Evolutionary conservation across 1,139 yeast species (phyloP), one percentile per base, ranked within the genome.

Genomic region (Suhomyces choctaworum): DNA sequence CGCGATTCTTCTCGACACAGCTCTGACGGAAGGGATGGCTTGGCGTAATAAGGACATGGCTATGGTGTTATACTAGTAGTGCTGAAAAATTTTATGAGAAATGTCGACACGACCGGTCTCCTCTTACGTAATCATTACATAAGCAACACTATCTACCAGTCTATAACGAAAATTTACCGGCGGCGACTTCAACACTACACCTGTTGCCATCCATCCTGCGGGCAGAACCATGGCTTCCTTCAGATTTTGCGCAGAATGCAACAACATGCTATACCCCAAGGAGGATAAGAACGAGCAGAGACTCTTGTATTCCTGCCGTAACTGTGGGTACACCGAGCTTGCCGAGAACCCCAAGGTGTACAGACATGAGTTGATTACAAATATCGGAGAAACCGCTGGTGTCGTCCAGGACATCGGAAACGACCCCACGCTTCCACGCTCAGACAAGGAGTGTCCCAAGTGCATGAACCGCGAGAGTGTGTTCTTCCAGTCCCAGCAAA

Each of bases 221-320:
- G 28, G 29, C 33, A 19, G 20, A 6, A 10, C 4, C 39, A 87
- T 85, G 96, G 87, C 94, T 40, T 86, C 96, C 29, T 89, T 89
- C 64, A 77, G 95, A 58, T 89, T 89, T 67, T 89, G 97, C 61
- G 83, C 92, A 48, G 95, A 87, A 57, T 89, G 94, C 76, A 94
- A 94, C 73, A 94, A 94, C 59, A 90, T 92, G 98, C 77, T 92
- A 66, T 94, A 92, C 60, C 98, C 99, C n/a, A 81, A 87, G 51
- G 98, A 94, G 66, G 98, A 94, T 60, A 86, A 85, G 56, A 80
- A 72, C 39, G 70, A 76, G 40, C 70, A 73, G 50, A 68, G 95
- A 48, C 73, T 92, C 42, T 70, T 92, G 40, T 92, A 87, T 59
- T 92, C 95, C 38, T 92, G 99, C 64, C 80, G 99, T 52, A 92